Evolutionary conservation across 1,139 yeast genomes (phyloP).

Genomic region (Yamadazyma taylorii): DNA sequence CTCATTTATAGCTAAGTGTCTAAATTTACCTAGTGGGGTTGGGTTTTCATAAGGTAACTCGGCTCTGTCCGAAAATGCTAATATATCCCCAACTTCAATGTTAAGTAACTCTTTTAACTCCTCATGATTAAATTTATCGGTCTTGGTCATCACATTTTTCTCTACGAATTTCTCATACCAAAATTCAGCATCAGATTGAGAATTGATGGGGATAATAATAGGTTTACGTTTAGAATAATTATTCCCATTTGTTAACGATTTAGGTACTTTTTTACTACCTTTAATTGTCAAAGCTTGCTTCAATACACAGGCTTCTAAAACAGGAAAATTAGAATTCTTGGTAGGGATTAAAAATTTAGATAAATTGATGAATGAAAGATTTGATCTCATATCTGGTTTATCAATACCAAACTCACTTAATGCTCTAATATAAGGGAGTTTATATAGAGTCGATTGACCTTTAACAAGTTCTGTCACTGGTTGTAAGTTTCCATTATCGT

Average conservation of each 20-base stretch:
- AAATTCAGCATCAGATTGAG: conserved; percentile 29
- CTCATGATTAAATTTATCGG: conserved; percentile 16
- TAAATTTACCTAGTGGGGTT: conserved; percentile 85
- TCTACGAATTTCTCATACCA: conserved; percentile 48
- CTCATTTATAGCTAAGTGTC: conserved; percentile 67
- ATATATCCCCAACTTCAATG: conserved; percentile 66
- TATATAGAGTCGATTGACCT: conserved; percentile 31
- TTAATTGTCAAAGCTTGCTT: conserved; percentile 43
- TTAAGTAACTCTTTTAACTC: conserved; percentile 33
- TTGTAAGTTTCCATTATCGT: conserved; percentile 25
- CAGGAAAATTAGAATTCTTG: conserved; percentile 46
- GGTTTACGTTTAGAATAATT: conserved; percentile 65
- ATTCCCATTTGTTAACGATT: conserved; percentile 35
- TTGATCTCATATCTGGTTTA: conserved; percentile 85
- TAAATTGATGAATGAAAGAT: conserved; percentile 51
- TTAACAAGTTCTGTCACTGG: conserved; percentile 19
- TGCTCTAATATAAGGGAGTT: conserved; percentile 66
- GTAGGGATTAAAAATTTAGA: conserved; percentile 37
- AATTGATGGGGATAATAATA: conserved; percentile 48
- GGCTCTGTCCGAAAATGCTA: conserved; percentile 75
- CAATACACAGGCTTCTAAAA: conserved; percentile 72
- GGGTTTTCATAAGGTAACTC: conserved; percentile 80
- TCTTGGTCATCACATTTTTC: conserved; percentile 23
- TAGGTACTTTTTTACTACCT: conserved; percentile 24
- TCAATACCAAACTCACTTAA: conserved; percentile 82